These are phyloP conservation scores for Dioscorea dumetorum DNA, from an alignment of 106 monocot genomes.

Conservation along the genomic window DNA sequence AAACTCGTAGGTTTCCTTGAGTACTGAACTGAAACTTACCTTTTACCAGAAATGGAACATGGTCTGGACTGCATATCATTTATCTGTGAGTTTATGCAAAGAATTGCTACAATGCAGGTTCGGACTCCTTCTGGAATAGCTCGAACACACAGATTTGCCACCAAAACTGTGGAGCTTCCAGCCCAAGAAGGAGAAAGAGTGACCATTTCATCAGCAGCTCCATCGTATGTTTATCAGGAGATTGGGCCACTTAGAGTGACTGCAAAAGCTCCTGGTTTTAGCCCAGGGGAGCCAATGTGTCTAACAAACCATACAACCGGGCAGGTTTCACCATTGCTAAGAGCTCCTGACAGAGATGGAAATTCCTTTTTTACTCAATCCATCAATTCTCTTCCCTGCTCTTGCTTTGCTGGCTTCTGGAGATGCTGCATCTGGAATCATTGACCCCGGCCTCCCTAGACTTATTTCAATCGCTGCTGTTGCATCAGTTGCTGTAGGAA, in stretches of 20 bases:
- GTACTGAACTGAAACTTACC: no score
- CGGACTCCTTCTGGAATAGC: slow-evolving; percentile 77
- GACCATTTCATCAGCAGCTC: slow-evolving; percentile 65
- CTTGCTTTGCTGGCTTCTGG: slow-evolving; percentile 76
- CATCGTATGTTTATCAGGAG: slow-evolving; percentile 50
- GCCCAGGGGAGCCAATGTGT: slow-evolving; percentile 75
- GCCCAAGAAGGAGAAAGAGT: slow-evolving; percentile 98
- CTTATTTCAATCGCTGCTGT: slow-evolving; percentile 52
- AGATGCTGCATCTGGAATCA: slow-evolving; percentile 66
- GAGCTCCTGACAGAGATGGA: slow-evolving; percentile 49
- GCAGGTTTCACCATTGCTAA: slow-evolving; percentile 61
- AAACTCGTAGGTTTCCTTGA: no score
- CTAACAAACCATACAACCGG: slow-evolving; percentile 78
- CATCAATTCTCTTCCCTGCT: slow-evolving; percentile 54
- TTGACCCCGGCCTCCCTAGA: slow-evolving; percentile 70
- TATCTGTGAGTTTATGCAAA: neutral
- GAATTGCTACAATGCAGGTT: slow-evolving; percentile 31
- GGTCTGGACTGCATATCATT: no score
- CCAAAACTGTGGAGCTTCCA: slow-evolving; percentile 81
- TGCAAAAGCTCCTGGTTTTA: slow-evolving; percentile 46
- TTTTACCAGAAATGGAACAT: no score
- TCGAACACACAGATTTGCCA: slow-evolving; percentile 77
- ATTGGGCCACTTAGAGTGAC: slow-evolving; percentile 65
- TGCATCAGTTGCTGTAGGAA: slow-evolving; percentile 58
- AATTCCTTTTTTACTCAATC: slow-evolving; percentile 46